Evolutionary conservation across 192 early-diverging fungal species (phyloP), one percentile per base, ranked within the genome.

Genomic region (Coemansia sp.): DNA sequence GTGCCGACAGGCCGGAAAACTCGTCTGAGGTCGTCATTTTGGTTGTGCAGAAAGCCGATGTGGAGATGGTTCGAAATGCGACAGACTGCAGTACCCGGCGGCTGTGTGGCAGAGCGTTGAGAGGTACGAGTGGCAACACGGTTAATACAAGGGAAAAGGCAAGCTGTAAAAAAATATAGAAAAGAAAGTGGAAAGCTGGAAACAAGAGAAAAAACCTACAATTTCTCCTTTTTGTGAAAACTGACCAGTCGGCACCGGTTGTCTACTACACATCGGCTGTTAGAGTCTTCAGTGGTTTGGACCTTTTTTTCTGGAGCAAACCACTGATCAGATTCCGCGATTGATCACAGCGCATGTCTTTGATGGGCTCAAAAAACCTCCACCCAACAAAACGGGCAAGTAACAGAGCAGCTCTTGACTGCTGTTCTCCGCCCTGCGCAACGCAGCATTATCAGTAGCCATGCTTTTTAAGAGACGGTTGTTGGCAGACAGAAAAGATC

Each of bases 21-120:
- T 75, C 73, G 57, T 59, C 30, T n/a, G 70, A 34, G 22, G 40
- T 66, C 17, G 70, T 72, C 70, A 72, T 72, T 72, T 61, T 72
- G 7, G 28, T 14, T 12, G 28, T 3, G 29, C 20, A 16, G 16
- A 7, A 4, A 11, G 22, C 28, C 29, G 22, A 14, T 55, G 25
- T 25, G 52, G 30, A 55, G 52, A 30, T 55, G 12, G 3, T 30
- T 25, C 52, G 52, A 45, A 45, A 45, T 45, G 42, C 42, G 5
- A 45, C 42, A 45, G 42, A 45, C 42, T 45, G 42, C 42, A 45
- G 42, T 16, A 16, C 42, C 17, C 42, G 42, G 42, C 42, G 28
- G 51, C 28, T 29, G 4, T 30, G 22, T 54, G 28, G 28, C 7
- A 57, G 29, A n/a, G 56, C 56, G 30, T 4, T 2, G 32, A 57